Evolutionary conservation across 2,329 filamentous ascomycete genomes (phyloP), one percentile per base, ranked within the genome.

Genomic region (Chalara sp.): DNA sequence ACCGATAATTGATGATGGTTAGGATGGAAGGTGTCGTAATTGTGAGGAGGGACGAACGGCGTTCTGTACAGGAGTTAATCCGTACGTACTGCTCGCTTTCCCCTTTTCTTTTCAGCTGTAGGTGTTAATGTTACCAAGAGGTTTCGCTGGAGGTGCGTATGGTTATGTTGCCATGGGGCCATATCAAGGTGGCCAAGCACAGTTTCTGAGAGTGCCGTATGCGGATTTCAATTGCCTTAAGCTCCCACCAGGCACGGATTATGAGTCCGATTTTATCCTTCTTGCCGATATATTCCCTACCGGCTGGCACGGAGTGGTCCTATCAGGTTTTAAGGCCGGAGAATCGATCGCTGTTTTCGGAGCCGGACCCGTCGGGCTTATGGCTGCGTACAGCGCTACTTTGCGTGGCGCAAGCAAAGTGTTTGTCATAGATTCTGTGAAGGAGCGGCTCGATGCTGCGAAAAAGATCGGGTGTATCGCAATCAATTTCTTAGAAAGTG

Each of bases 1-100:
- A 21, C 21, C 21, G 3, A 21, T 2, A 21, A 21, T 21, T 21
- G 21, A 21, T 21, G 21, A 21, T 21, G 21, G 3, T 32, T 89
- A 85, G 12, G 92, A 88, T 81, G 87, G 71, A 53, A 76, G 67
- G 33, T 96, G 90, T 69, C 95, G 91, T 70, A 96, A 93, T 72
- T 96, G 91, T 73, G 79, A 79, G 52, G 80, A 81, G 55, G 85
- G 84, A 10, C 84, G 79, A 67, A 87, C 89, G 0, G 89, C 88
- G 4, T 83, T 90, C 52, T 96, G 90, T 68, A 85, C 81, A 0
- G 81, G 81, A 51, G 76, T 81, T 3, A 81, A 81, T 58, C 76
- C 76, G 52, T 57, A 53, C 28, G 47, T 48, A 8, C 75, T 77
- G 12, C 77, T 86, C 56, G 77, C 74, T 52, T 68, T 77, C 45